A percentile compares a stretch with the other conserved stretches of the same genome.
These are phyloP conservation scores for Penicillium pancosmium DNA, from an alignment of 495 filamentous ascomycete species.

Conservation along the genomic window DNA sequence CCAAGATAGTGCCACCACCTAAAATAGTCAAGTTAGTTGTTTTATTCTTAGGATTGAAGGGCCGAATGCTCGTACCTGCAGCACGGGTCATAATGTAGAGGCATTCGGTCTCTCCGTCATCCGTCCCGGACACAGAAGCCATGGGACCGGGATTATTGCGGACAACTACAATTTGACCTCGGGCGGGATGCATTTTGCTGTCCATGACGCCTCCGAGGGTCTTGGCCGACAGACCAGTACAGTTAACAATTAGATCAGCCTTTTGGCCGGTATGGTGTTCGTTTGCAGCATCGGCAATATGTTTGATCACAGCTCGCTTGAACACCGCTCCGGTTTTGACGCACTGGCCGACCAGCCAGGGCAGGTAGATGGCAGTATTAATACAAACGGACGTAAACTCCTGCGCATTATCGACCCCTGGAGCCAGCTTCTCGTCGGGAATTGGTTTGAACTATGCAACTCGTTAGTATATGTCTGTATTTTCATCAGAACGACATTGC, in stretches of 20 bases:
- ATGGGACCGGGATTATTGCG: conserved; percentile 79
- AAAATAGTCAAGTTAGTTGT: conserved; percentile 2
- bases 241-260: conserved; percentile 80
- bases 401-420: conserved; percentile 68
- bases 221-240: conserved; percentile 75
- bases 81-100: conserved; percentile 92
- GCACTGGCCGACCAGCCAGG: conserved; percentile 80
- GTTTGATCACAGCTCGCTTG: conserved; percentile 59
- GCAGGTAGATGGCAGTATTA: conserved; percentile 84
- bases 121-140: conserved; percentile 69
- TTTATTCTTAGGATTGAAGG: not conserved
- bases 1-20: conserved; percentile 77
- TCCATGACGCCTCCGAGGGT: conserved; percentile 85
- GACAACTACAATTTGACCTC: conserved; percentile 89
- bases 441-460: conserved; percentile 57
- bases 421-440: conserved; percentile 53
- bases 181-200: conserved; percentile 68
- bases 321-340: conserved; percentile 68
- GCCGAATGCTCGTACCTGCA: conserved; percentile 46
- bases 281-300: conserved; percentile 70
- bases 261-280: conserved; percentile 63
- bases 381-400: conserved; percentile 86
- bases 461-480: conserved; percentile 9
- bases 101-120: conserved; percentile 80
- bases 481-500: conserved; percentile 6